Percentiles rank a stretch among this genome's conserved stretches.
phyloP scores from a whole-genome alignment of 2,329 filamentous ascomycete species.

The Penicillium sp. region DNA sequence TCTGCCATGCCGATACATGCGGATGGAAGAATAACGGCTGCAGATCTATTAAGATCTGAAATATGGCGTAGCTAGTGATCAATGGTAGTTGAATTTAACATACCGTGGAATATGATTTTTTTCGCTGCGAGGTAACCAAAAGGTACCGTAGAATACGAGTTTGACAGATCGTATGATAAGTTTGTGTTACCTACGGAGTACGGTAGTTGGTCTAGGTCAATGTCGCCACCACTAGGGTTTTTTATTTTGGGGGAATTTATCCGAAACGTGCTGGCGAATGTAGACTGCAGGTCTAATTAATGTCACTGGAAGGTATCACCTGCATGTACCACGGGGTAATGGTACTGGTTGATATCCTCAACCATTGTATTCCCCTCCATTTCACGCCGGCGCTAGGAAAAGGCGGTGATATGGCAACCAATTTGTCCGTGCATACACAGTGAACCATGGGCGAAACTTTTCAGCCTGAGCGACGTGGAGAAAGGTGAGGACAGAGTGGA shows the following conservation, averaged over 20 bases:
- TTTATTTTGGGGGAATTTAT: neutral
- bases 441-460: conserved; percentile 1
- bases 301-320: no score
- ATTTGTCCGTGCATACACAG: neutral
- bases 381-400: neutral
- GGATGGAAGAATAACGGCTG: no score
- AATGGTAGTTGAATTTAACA: neutral
- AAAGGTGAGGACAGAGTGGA: conserved; percentile 18
- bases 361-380: no score
- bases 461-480: conserved; percentile 9
- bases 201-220: neutral
- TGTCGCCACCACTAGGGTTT: neutral
- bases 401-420: neutral
- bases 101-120: neutral
- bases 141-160: no score
- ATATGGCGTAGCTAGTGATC: neutral
- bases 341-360: no score
- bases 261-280: neutral
- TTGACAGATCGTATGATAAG: neutral
- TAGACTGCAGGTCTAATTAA: neutral
- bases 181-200: neutral
- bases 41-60: neutral
- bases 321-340: no score
- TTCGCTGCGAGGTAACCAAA: no score
- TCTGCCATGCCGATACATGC: no score